Evolutionary conservation across 768 basidiomycete genomes (phyloP), one percentile per base, ranked within the genome.

Genomic region (Russula sp.): DNA sequence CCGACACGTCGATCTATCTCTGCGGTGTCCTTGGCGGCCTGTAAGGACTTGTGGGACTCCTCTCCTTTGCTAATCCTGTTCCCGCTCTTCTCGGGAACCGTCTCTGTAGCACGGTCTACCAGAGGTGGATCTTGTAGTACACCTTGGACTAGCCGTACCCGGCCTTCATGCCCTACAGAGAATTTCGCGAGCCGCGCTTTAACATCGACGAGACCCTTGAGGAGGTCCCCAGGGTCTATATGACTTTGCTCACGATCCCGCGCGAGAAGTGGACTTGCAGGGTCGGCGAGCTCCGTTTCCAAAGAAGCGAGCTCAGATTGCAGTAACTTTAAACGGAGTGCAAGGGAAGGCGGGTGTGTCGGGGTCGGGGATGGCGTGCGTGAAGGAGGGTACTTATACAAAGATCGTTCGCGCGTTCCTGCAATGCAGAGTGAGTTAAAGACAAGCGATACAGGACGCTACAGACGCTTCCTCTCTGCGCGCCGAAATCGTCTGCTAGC

Each of bases 1-100:
- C 89, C 88, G 2, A 99, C 80, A 40, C 96, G 84, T 68, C 80
- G 80, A 74, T 98, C 96, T 71, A 98, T 80, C 61, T 91, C 87
- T 2, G 85, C 82, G 20, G 93, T 72, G 16, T 72, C 80, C 57
- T 79, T 80, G 54, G 79, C 75, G 42, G 81, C 78, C 1, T 64
- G 52, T 5, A 51, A 49, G 2, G 61, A 34, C 51, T 59, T 58
- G 44, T 53, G 53, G 18, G 57, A 68, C 14, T 62, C 56, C 32
- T 63, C 51, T 40, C 48, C 49, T 35, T 66, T 55, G 40, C 20
- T 57, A 14, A 37, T 39, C 50, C 60, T 57, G 31, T 59, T 64
- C 20, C 66, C 63, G 51, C 59, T 70, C 16, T 71, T 69, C 6
- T 66, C 66, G 9, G 37, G 34, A 18, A 20, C 14, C 47, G n/a